phyloP scores from a whole-genome alignment of 169 alveolate species.

The Babesia gibsoni region DNA sequence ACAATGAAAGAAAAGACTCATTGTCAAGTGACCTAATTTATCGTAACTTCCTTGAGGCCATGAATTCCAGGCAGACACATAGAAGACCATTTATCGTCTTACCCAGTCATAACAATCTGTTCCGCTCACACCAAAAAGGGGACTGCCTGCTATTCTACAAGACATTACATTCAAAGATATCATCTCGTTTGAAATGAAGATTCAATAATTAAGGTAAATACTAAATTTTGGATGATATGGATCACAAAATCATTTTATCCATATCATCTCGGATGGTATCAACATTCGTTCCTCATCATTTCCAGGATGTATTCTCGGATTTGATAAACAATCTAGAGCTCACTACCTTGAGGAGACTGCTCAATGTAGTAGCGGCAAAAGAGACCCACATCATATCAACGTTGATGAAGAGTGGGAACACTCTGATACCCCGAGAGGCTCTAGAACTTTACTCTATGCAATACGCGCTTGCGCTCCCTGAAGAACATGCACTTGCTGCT shows the following conservation, averaged over 20 bases:
- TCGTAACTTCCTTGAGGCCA: slow-evolving; percentile 3
- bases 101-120: slow-evolving; percentile 19
- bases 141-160: slow-evolving; percentile 10
- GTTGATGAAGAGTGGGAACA: not conserved
- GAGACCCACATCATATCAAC: slow-evolving; percentile 4
- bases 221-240: too few relatives aligned
- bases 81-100: slow-evolving; percentile 6
- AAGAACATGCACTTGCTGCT: not conserved
- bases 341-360: slow-evolving; percentile 3
- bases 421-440: not conserved
- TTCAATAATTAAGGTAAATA: too few relatives aligned
- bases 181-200: too few relatives aligned
- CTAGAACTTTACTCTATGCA: slow-evolving; percentile 9
- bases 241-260: too few relatives aligned
- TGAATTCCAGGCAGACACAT: not conserved
- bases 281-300: not conserved
- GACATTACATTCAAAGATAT: not conserved
- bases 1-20: not conserved
- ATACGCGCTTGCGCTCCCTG: not conserved
- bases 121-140: slow-evolving; percentile 9
- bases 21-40: slow-evolving; percentile 1
- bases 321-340: not conserved
- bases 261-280: not conserved
- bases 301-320: not conserved
- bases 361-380: slow-evolving; percentile 8